phyloP scores from a whole-genome alignment of 2,329 filamentous ascomycete species.

The Golovinomyces cichoracearum region DNA sequence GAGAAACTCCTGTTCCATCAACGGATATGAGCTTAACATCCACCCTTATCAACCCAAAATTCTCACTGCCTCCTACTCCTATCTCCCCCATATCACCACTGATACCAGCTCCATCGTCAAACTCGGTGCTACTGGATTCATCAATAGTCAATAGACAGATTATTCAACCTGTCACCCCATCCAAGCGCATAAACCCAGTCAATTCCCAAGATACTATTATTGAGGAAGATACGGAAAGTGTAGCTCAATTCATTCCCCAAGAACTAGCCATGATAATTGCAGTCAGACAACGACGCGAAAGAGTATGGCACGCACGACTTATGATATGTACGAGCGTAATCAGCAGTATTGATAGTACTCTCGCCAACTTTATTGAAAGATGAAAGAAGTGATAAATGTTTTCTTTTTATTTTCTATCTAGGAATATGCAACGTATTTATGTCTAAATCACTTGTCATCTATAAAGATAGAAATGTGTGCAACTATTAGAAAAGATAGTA shows the following conservation, averaged over 20 bases:
- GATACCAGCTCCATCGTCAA: neutral
- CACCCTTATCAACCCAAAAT: too few relatives aligned
- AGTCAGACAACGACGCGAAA: neutral
- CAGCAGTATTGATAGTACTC: neutral
- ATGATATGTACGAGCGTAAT: neutral
- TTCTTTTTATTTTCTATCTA: too few relatives aligned
- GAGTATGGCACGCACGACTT: neutral
- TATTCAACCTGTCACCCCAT: neutral
- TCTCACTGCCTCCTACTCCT: too few relatives aligned
- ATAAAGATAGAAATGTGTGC: neutral
- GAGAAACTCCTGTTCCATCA: too few relatives aligned
- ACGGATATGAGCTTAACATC: too few relatives aligned
- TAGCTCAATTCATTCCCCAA: neutral
- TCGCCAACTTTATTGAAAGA: neutral
- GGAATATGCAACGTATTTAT: too few relatives aligned
- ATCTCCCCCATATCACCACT: too few relatives aligned
- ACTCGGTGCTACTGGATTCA: constrained; percentile 17
- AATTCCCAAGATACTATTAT: neutral
- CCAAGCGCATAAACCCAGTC: neutral
- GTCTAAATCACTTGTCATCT: too few relatives aligned
- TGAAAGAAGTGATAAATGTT: too few relatives aligned
- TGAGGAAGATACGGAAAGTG: neutral
- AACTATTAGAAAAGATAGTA: neutral
- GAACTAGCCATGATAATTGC: neutral
- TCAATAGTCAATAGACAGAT: neutral